These are phyloP conservation scores for Puccinia novopanici DNA, from an alignment of 1,284 basidiomycete species.

Conservation along the genomic window DNA sequence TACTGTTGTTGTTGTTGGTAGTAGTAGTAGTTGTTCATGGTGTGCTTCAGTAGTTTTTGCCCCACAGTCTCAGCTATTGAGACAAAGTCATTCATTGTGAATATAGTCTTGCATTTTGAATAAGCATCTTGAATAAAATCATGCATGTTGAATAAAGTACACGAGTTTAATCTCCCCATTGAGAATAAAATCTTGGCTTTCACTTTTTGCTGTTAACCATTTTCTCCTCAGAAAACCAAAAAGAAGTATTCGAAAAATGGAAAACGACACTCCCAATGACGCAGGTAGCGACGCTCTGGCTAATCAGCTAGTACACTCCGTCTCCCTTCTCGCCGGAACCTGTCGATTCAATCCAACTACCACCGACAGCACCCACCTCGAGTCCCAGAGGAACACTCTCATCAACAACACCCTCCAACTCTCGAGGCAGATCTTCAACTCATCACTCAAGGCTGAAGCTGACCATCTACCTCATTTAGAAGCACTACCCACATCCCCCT, in stretches of 20 bases:
- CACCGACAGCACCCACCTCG: neutral
- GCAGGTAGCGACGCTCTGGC: neutral
- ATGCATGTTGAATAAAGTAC: slow-evolving; percentile 1
- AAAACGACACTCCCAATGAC: neutral
- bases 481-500: neutral
- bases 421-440: slow-evolving; percentile 11
- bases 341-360: slow-evolving; percentile 8
- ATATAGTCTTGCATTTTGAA: no score
- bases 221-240: neutral
- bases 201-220: neutral
- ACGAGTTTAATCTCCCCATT: no score
- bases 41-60: slow-evolving; percentile 4
- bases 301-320: neutral
- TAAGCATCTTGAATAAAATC: slow-evolving; percentile 6
- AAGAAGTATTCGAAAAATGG: neutral
- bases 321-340: slow-evolving; percentile 18
- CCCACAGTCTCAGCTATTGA: no score
- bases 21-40: neutral
- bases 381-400: slow-evolving; percentile 9
- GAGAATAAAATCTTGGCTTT: neutral
- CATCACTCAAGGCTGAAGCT: neutral
- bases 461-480: neutral
- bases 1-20: slow-evolving; percentile 27
- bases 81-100: no score
- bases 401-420: slow-evolving; percentile 16